phyloP scores from a whole-genome alignment of 352 stramenopile species.

The Phytophthora podocarpi region DNA sequence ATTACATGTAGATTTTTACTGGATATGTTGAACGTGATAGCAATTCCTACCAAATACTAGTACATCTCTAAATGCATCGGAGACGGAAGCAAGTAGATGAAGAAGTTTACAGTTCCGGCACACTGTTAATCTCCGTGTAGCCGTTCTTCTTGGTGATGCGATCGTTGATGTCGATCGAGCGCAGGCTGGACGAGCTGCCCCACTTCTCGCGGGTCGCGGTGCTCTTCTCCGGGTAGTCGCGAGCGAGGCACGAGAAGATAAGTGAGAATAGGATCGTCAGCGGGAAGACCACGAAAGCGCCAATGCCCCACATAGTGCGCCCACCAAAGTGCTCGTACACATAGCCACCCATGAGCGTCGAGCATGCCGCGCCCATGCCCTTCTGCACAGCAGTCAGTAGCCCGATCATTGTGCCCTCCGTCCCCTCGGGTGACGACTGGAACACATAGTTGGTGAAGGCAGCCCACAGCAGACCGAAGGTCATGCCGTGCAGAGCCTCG shows the following conservation, averaged over 20 bases:
- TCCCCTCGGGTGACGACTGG: conserved; percentile 58
- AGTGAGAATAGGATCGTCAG: conserved; percentile 46
- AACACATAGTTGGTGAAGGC: conserved; percentile 84
- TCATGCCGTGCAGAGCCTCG: conserved; percentile 71
- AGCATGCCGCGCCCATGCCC: conserved; percentile 60
- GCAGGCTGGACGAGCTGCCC: conserved; percentile 35
- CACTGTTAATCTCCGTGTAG: conserved; percentile 30
- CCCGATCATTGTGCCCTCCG: conserved; percentile 77
- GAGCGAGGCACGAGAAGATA: conserved; percentile 52
- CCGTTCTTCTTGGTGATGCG: conserved; percentile 29
- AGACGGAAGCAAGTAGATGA: conserved; percentile 10
- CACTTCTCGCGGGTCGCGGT: conserved; percentile 31
- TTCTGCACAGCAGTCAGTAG: conserved; percentile 70
- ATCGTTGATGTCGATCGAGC: conserved; percentile 41
- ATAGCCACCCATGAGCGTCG: conserved; percentile 71
- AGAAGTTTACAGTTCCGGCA: conserved; percentile 18
- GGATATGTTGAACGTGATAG: neutral
- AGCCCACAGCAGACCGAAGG: conserved; percentile 73
- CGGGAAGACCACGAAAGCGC: conserved; percentile 53
- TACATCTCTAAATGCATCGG: conserved; percentile 9
- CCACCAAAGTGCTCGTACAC: conserved; percentile 70
- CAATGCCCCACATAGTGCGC: conserved; percentile 66
- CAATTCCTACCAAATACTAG: neutral
- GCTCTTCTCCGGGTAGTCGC: conserved; percentile 40
- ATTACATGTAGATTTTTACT: conserved; percentile 11